Evolutionary conservation across 192 early-diverging fungal genomes (phyloP).

Genomic region (Coemansia sp.): DNA sequence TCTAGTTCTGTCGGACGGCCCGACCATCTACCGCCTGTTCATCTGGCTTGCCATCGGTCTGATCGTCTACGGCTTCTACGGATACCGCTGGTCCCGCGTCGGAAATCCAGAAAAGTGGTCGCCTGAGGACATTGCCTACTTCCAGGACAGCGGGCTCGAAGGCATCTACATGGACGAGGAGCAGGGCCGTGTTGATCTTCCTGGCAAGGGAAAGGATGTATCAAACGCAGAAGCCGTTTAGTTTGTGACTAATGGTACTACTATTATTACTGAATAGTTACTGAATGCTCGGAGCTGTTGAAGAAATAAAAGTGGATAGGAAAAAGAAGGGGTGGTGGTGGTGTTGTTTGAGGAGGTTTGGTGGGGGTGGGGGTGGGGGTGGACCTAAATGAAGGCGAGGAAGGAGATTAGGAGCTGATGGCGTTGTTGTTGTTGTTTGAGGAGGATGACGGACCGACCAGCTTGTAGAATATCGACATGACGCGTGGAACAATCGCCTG

Average conservation of each 20-base stretch:
- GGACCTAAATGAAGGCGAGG: too few relatives aligned
- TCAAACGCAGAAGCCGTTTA: background rate
- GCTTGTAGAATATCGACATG: slow-evolving; percentile 50
- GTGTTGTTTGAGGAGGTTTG: background rate
- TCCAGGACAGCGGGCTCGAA: slow-evolving; percentile 23
- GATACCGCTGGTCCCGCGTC: slow-evolving; percentile 63
- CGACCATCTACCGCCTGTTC: slow-evolving; percentile 71
- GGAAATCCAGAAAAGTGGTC: slow-evolving; percentile 58
- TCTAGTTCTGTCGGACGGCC: slow-evolving; percentile 62
- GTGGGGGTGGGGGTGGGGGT: too few relatives aligned
- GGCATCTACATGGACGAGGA: slow-evolving; percentile 10
- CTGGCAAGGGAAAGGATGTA: background rate
- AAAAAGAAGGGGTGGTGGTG: background rate
- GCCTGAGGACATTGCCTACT: slow-evolving; percentile 45
- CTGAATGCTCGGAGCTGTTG: background rate
- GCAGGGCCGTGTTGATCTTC: background rate
- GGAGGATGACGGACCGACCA: slow-evolving; percentile 28
- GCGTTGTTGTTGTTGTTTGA: background rate
- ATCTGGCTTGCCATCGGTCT: slow-evolving; percentile 78
- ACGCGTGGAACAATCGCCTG: slow-evolving; percentile 30
- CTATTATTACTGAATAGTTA: background rate
- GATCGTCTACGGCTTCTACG: slow-evolving; percentile 73
- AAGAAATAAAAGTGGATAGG: slow-evolving; percentile 1
- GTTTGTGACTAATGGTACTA: background rate
- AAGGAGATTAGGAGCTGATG: background rate